A percentile compares a stretch with the other conserved stretches of the same genome.
Conservation (phyloP, 768 basidiomycete species). For the Coprinopsis cinerea region DNA sequence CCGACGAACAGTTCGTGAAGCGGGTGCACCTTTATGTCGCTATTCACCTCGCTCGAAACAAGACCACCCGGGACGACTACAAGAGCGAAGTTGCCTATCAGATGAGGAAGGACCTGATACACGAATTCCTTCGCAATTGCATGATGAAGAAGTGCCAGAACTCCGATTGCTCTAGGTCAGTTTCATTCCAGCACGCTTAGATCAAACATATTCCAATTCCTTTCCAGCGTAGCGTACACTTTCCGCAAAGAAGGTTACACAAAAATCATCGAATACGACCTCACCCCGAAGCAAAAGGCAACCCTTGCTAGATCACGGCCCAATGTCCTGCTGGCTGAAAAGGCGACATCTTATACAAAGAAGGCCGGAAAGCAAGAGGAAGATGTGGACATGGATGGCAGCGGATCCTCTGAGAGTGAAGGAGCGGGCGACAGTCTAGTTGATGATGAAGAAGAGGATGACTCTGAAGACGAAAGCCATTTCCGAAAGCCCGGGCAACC, state of each 20-base stretch:
- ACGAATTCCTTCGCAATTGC: slow-evolving; percentile 70
- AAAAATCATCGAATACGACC: slow-evolving; percentile 92
- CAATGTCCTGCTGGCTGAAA: slow-evolving; percentile 62
- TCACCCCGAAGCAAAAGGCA: slow-evolving; percentile 72
- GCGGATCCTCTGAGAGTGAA: slow-evolving; percentile 44
- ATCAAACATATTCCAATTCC: slow-evolving; percentile 2
- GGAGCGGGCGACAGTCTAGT: slow-evolving; percentile 44
- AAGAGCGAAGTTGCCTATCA: slow-evolving; percentile 88
- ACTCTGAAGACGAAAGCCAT: slow-evolving; percentile 32
- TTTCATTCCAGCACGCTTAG: slow-evolving; percentile 12
- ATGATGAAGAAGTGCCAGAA: slow-evolving; percentile 73
- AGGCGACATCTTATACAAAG: slow-evolving; percentile 25
- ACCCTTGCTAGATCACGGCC: slow-evolving; percentile 59
- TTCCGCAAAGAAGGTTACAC: slow-evolving; percentile 92
- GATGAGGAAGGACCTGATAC: slow-evolving; percentile 74
- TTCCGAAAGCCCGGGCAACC: slow-evolving; percentile 14
- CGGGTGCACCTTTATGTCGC: slow-evolving; percentile 64
- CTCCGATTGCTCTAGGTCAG: slow-evolving; percentile 73
- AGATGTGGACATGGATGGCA: slow-evolving; percentile 46
- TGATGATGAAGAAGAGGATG: slow-evolving; percentile 43
- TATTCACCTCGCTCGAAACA: slow-evolving; percentile 42
- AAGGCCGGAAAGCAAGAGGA: slow-evolving; percentile 19
- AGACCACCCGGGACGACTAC: slow-evolving; percentile 73
- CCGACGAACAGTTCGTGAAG: slow-evolving; percentile 51
- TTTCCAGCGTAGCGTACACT: slow-evolving; percentile 65